Evolutionary conservation across 176 grass and related monocot species (phyloP), one percentile per base, ranked within the genome.

Genomic region (Zizania latifolia): DNA sequence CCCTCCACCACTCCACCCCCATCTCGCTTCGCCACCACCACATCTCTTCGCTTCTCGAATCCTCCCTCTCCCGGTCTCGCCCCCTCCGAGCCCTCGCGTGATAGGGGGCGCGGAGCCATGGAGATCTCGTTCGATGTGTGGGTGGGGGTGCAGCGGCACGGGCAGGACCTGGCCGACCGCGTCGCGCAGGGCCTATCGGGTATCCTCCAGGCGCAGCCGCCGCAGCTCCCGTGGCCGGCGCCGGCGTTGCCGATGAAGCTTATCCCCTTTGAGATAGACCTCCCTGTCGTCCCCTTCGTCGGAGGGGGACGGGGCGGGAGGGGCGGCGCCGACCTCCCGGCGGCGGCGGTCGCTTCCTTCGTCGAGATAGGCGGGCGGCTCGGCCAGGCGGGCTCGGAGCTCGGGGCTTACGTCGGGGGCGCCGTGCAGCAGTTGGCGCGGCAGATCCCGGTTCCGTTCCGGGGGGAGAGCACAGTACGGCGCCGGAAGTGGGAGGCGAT

Each of bases 101-200:
- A n/a, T n/a, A 13, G 55, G 30, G 67, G 51, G 68, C 4, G 6
- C 40, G 36, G 8, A 17, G 67, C 78, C 67, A 90, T 92, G 84
- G 95, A 98, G 95, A 88, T 87, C 79, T 89, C 95, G 19, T 54
- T 98, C 51, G 95, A 94, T 75, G 84, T 89, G 24, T 93, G 92
- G 95, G 91, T 94, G 58, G 95, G 92, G 75, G 83, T 90, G 75
- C 95, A 94, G 89, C 95, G 95, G 62, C 93, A 97, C 48, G 93
- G 93, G 37, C 93, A 90, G 46, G 95, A 98, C 75, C 77, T 98
- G 5, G 83, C 89, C 19, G 84, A 90, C 88, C 91, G 91, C 75
- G 84, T 98, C 32, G 75, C 84, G 63, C 95, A 99, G 79, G 95
- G 91, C 65, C 69, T 99, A 48, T 82, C 87, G 70, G 95, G 95